Evolutionary conservation across 805 yeast genomes (phyloP).

Genomic region (Saccharomycopsis babjevae): DNA sequence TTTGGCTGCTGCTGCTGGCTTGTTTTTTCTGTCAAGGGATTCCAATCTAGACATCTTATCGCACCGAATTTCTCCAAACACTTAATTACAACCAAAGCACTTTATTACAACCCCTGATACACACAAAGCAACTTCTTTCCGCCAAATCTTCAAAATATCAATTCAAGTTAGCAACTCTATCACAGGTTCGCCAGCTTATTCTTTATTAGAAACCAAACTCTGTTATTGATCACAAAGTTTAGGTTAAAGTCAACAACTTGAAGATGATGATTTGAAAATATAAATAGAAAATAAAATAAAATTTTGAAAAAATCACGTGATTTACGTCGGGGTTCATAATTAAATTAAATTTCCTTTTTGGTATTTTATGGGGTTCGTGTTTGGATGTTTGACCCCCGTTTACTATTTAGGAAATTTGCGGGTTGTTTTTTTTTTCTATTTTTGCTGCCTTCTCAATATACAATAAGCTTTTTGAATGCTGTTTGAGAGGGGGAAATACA

Average conservation of each 20-base stretch:
- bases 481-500: neutral
- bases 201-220: too few relatives aligned
- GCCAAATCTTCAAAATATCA: too few relatives aligned
- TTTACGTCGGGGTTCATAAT: neutral
- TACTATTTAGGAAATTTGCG: neutral
- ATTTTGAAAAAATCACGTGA: neutral
- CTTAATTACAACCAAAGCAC: too few relatives aligned
- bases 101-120: too few relatives aligned
- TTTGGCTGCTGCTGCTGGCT: neutral
- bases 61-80: too few relatives aligned
- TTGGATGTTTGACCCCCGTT: neutral
- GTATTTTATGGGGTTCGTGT: neutral
- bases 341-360: neutral
- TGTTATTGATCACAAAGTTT: too few relatives aligned
- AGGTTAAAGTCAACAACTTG: too few relatives aligned
- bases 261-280: too few relatives aligned
- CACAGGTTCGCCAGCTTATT: too few relatives aligned
- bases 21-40: slow-evolving; percentile 6
- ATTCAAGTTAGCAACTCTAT: too few relatives aligned
- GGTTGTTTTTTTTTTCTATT: neutral
- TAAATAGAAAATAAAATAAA: neutral
- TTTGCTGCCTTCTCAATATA: neutral
- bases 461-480: neutral
- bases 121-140: too few relatives aligned
- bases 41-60: slow-evolving; percentile 3